A percentile compares a stretch with the other conserved stretches of the same genome.
These are phyloP conservation scores for Tolypocladium endophyticum DNA, from an alignment of 2,329 filamentous ascomycete genomes.

Conservation along the genomic window DNA sequence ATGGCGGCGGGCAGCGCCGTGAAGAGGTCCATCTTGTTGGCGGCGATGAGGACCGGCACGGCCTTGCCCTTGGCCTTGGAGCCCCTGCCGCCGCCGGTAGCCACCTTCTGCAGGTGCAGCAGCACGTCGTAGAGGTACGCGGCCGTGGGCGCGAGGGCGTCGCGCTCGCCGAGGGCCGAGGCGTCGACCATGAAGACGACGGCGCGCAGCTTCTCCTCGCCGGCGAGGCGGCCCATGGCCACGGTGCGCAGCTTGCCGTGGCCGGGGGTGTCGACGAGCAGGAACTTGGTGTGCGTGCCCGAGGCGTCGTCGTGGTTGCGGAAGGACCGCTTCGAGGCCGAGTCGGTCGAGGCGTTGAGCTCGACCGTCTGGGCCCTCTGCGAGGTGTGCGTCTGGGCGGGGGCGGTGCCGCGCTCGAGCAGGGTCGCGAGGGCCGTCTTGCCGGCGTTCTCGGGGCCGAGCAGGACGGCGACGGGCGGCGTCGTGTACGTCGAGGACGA, in stretches of 20 bases:
- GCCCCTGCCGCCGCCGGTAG: slow-evolving; percentile 22
- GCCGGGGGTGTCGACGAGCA: slow-evolving; percentile 81
- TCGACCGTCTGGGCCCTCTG: slow-evolving; percentile 41
- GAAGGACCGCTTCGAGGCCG: slow-evolving; percentile 31
- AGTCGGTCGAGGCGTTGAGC: slow-evolving; percentile 40
- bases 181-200: slow-evolving; percentile 88
- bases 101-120: slow-evolving; percentile 68
- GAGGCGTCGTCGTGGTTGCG: slow-evolving; percentile 45
- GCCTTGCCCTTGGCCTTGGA: slow-evolving; percentile 20
- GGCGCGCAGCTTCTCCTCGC: slow-evolving; percentile 47
- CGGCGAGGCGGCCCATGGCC: slow-evolving; percentile 43
- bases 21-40: slow-evolving; percentile 94
- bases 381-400: slow-evolving; percentile 43
- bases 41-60: slow-evolving; percentile 72
- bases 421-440: slow-evolving; percentile 85
- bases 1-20: slow-evolving; percentile 74
- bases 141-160: slow-evolving; percentile 60
- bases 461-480: slow-evolving; percentile 66
- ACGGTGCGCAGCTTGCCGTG: slow-evolving; percentile 84
- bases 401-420: slow-evolving; percentile 42
- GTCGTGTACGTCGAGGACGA: slow-evolving; percentile 52
- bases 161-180: slow-evolving; percentile 49
- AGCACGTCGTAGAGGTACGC: slow-evolving; percentile 83
- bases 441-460: slow-evolving; percentile 72
- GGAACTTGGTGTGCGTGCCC: slow-evolving; percentile 55